Conservation (phyloP, 306 rosid species). For the Citrullus amarus region DNA sequence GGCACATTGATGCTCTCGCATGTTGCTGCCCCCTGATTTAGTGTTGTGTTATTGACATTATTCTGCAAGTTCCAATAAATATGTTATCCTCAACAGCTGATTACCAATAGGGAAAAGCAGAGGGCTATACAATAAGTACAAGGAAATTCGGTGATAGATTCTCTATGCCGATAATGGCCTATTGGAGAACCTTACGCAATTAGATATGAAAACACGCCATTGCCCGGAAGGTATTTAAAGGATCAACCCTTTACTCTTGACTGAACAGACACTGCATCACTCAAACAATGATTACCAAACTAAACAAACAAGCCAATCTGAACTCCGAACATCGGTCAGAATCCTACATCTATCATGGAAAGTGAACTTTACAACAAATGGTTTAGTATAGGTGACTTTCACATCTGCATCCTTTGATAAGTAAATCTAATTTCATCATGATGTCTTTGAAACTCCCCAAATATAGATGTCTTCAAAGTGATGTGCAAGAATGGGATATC, state of each 20-base stretch:
- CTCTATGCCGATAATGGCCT: neutral
- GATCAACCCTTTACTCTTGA: neutral
- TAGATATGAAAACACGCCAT: neutral
- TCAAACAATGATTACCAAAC: neutral
- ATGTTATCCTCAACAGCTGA: neutral
- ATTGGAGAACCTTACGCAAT: neutral
- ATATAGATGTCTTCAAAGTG: neutral
- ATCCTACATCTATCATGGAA: neutral
- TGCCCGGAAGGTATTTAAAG: neutral
- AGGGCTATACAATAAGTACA: neutral
- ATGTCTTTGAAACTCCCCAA: neutral
- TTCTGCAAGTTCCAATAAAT: slow-evolving; percentile 24
- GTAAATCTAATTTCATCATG: neutral
- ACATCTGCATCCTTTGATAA: neutral
- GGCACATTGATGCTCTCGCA: slow-evolving; percentile 42
- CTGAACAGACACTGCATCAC: neutral
- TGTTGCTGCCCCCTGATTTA: slow-evolving; percentile 42
- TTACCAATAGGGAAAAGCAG: neutral
- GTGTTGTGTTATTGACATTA: slow-evolving; percentile 18
- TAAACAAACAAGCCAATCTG: neutral
- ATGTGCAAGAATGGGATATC: neutral
- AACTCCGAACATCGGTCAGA: neutral
- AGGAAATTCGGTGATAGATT: neutral
- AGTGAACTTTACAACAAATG: neutral
- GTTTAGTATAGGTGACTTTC: neutral